Evolutionary conservation across 1,284 basidiomycete species (phyloP), one percentile per base, ranked within the genome.

Genomic region (Puccinia triticina): DNA sequence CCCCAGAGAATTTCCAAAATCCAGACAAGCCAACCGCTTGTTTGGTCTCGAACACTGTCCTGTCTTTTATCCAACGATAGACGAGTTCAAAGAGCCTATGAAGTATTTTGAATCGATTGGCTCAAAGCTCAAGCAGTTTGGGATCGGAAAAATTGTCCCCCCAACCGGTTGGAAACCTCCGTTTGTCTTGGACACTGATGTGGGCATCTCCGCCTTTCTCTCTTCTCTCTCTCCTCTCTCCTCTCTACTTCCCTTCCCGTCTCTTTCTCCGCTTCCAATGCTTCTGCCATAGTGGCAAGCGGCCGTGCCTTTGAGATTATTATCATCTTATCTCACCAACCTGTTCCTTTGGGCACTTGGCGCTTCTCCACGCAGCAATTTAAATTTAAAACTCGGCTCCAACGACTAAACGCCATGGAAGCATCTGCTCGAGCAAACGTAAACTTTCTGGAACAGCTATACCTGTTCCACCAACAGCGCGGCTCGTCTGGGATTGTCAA

Each of bases 361-460:
- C 34, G 11, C n/a, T 64, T 40, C 26, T n/a, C 4, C 5, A 77
- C 12, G 23, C 69, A 96, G 93, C 89, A 89, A 83, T 96, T 95
- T 88, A 93, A 93, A 84, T 99, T 99, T 89, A 95, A 94, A 88
- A 99, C 96, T 74, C 92, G 97, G 75, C 89, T 98, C 73, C 96
- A 98, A 88, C 91, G 93, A 82, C 90, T 99, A 85, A 98, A 98
- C 88, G 95, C 94, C 84, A 95, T 99, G 85, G 96, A 98, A 88
- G 97, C 97, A 21, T 94, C 95, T 75, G 96, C 95, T 77, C 90
- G 97, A 84, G 96, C 96, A 64, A 96, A 97, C 87, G 89, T 98
- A 87, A 98, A 98, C 89, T 99, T 98, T 88, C 89, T 97, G 84
- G 96, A 99, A 88, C 95, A 98, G 88, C 90, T 99, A 59, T 96